Percentiles rank a stretch among this genome's conserved stretches.
Conservation (phyloP, 2,329 filamentous ascomycete genomes). For the Epichloe aotearoae region DNA sequence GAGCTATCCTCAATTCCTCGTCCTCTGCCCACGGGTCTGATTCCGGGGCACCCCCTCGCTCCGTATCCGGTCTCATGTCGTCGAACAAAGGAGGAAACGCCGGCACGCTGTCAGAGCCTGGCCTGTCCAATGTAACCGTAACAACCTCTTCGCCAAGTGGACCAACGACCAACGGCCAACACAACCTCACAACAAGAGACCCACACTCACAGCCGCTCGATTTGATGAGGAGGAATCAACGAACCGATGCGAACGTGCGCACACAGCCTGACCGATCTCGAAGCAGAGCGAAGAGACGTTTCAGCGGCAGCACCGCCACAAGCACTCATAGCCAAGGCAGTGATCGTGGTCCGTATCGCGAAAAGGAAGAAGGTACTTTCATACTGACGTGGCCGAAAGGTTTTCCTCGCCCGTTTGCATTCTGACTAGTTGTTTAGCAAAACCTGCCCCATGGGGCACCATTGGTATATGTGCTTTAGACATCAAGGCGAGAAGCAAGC, state of each 20-base stretch:
- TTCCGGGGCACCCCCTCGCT: constrained; percentile 25
- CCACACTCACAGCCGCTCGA: constrained; percentile 28
- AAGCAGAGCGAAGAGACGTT: constrained; percentile 57
- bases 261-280: constrained; percentile 44
- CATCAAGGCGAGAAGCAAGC: constrained; percentile 91
- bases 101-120: constrained; percentile 33
- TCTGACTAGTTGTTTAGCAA: constrained; percentile 26
- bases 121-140: constrained; percentile 38
- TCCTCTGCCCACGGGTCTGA: constrained; percentile 43
- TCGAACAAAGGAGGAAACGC: constrained; percentile 27
- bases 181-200: constrained; percentile 34
- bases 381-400: neutral
- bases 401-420: neutral
- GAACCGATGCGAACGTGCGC: constrained; percentile 25
- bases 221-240: constrained; percentile 30
- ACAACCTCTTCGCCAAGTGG: constrained; percentile 33
- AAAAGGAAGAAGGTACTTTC: constrained; percentile 40
- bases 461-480: constrained; percentile 95
- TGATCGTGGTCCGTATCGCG: constrained; percentile 44
- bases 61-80: constrained; percentile 32
- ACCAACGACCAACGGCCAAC: constrained; percentile 23
- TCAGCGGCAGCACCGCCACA: constrained; percentile 69
- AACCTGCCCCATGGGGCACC: constrained; percentile 47
- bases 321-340: constrained; percentile 72
- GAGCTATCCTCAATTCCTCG: constrained; percentile 34